phyloP scores from a whole-genome alignment of 257 asterid species.

The Lithospermum erythrorhizon region DNA sequence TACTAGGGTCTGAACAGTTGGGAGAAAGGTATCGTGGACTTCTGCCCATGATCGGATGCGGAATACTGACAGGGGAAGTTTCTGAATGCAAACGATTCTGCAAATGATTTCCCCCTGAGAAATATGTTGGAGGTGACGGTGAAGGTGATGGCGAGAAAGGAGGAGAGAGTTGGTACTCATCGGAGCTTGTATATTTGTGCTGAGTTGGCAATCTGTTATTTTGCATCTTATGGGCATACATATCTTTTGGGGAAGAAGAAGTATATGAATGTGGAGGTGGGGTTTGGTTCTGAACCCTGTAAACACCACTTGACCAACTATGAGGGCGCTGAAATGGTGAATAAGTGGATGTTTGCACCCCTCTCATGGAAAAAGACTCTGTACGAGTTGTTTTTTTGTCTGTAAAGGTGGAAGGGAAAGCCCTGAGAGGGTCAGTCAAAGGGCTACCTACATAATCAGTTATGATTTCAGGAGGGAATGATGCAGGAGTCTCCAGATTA shows the following conservation, averaged over 20 bases:
- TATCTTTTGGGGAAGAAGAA: constrained; percentile 51
- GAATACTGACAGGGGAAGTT: constrained; percentile 89
- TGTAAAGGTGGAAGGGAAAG: constrained; percentile 47
- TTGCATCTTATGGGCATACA: constrained; percentile 31
- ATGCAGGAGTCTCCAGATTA: constrained; percentile 54
- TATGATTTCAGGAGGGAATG: constrained; percentile 77
- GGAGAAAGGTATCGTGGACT: constrained; percentile 76
- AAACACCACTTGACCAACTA: constrained; percentile 90
- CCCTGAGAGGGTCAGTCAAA: constrained; percentile 65
- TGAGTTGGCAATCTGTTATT: constrained; percentile 39
- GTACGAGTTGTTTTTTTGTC: constrained; percentile 30
- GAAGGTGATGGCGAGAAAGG: constrained; percentile 88
- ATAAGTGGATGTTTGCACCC: constrained; percentile 34
- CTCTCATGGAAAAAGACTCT: constrained; percentile 42
- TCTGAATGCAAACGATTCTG: constrained; percentile 48
- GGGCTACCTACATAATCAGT: constrained; percentile 95
- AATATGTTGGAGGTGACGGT: constrained; percentile 74
- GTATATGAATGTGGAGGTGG: constrained; percentile 46
- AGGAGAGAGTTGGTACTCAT: constrained; percentile 74
- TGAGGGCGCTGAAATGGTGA: constrained; percentile 69
- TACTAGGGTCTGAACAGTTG: constrained; percentile 75
- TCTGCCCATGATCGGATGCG: constrained; percentile 67
- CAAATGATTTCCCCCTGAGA: constrained; percentile 26
- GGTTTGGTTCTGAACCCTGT: constrained; percentile 49
- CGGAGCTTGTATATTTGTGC: constrained; percentile 32